Evolutionary conservation across 163 green algal genomes (phyloP), one percentile per base, ranked within the genome.

Genomic region (Volvox carteri): DNA sequence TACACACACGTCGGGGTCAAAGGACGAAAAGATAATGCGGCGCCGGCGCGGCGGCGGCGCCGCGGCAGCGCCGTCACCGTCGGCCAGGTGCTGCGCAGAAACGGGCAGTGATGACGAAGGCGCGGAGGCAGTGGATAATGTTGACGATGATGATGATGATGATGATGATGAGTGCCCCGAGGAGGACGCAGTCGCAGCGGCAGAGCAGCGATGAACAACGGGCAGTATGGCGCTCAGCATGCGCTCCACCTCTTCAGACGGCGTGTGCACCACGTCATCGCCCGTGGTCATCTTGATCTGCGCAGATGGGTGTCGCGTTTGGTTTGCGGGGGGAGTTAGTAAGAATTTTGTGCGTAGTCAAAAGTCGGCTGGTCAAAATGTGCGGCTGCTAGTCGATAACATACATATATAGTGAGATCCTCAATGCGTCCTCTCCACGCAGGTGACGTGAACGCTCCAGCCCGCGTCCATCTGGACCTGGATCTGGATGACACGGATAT

Each of bases 1-100:
- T 25, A 88, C 70, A 86, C 96, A 98, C 9, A 98, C 93, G 62
- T 97, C 95, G 4, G 96, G 96, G 89, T 98, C 96, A 73, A 98
- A 98, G 12, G 91, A 96, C 30, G 92, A 96, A 86, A 96, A 97
- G 5, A 98, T 86, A 12, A 98, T 88, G 33, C 78, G 80, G 19
- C 95, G 94, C 19, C 56, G 28, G 19, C 42, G 35, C 52, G 42
- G 58, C 60, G 46, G 44, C 19, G 75, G 11, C 21, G 16, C 48
- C 68, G n/a, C 4, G 46, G 44, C n/a, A 35, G n/a, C n/a, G 65
- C 28, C 28, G 14, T 11, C 62, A 8, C 62, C 2, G 65, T 44
- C 33, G 16, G 65, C 25, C 65, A 75, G 65, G 25, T 75, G 65
- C 30, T 30, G 30, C 5, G 65, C 46, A 33, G 52, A 52, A 4